Evolutionary conservation across 1,284 basidiomycete genomes (phyloP).

Genomic region (Tilletia setariae): DNA sequence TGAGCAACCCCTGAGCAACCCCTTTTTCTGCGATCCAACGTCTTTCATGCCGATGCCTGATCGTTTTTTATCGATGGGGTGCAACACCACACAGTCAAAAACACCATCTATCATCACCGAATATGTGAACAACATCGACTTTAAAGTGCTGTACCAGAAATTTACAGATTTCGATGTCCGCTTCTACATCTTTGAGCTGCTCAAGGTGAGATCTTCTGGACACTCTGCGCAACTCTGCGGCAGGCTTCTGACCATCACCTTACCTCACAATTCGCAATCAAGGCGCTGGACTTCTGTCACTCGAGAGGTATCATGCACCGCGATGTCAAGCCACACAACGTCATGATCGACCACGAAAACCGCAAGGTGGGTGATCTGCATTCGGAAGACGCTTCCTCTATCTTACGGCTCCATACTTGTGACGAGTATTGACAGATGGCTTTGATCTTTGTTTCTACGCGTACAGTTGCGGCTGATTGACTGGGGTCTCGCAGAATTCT

Average conservation of each 20-base stretch:
- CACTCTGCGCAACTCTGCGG: neutral
- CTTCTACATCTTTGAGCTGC: slow-evolving; percentile 92
- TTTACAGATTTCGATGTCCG: slow-evolving; percentile 93
- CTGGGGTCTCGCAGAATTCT: slow-evolving; percentile 98
- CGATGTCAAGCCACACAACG: slow-evolving; percentile 98
- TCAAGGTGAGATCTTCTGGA: slow-evolving; percentile 80
- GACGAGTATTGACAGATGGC: neutral
- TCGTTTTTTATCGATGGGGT: neutral
- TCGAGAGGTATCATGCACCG: slow-evolving; percentile 99
- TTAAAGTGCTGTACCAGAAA: slow-evolving; percentile 92
- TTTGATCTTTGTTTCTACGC: no score
- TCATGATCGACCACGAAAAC: slow-evolving; percentile 98
- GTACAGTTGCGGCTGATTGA: slow-evolving; percentile 85
- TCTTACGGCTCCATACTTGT: no score
- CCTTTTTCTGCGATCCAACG: neutral
- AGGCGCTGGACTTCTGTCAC: slow-evolving; percentile 96
- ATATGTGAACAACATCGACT: slow-evolving; percentile 97
- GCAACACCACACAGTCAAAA: slow-evolving; percentile 68
- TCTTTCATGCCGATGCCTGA: neutral
- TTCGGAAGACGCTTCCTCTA: no score
- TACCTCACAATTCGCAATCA: neutral
- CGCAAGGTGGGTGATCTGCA: slow-evolving; percentile 66
- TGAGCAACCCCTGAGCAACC: slow-evolving; percentile 26
- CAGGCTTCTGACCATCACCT: slow-evolving; percentile 17
- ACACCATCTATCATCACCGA: slow-evolving; percentile 98